Evolutionary conservation across 2,329 filamentous ascomycete species (phyloP).

Genomic region (Phyllosticta citriasiana): DNA sequence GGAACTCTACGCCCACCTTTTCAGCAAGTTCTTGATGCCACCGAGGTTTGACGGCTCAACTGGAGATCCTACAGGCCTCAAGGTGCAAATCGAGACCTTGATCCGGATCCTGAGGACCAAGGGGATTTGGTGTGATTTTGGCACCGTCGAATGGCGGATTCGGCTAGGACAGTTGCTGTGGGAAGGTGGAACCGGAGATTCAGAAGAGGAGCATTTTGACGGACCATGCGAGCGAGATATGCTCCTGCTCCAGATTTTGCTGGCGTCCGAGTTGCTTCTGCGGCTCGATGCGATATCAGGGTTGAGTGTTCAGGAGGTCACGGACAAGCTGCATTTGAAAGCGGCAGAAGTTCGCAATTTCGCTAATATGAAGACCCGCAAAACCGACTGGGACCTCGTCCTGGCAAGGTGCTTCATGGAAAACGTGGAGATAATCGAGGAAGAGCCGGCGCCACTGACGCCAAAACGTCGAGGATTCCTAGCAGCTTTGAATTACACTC

Average conservation of each 20-base stretch:
- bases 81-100: slow-evolving; percentile 60
- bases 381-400: slow-evolving; percentile 48
- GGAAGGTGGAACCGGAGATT: slow-evolving; percentile 31
- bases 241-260: slow-evolving; percentile 43
- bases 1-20: slow-evolving; percentile 38
- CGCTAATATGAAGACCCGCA: slow-evolving; percentile 37
- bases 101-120: slow-evolving; percentile 54
- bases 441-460: slow-evolving; percentile 13
- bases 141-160: slow-evolving; percentile 64
- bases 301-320: slow-evolving; percentile 22
- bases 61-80: slow-evolving; percentile 49
- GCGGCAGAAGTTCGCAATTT: slow-evolving; percentile 36
- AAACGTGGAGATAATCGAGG: slow-evolving; percentile 35
- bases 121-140: slow-evolving; percentile 66
- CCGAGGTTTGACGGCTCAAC: slow-evolving; percentile 31
- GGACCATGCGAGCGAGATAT: slow-evolving; percentile 40
- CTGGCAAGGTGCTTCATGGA: slow-evolving; percentile 43
- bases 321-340: slow-evolving; percentile 31
- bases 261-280: slow-evolving; percentile 45
- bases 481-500: slow-evolving; percentile 18
- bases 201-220: slow-evolving; percentile 4
- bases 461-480: slow-evolving; percentile 21
- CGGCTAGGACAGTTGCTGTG: slow-evolving; percentile 63
- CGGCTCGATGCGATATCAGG: slow-evolving; percentile 40
- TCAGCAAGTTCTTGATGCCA: slow-evolving; percentile 33